Conservation (phyloP, 2,329 filamentous ascomycete genomes). For the Grosmannia penicillata region DNA sequence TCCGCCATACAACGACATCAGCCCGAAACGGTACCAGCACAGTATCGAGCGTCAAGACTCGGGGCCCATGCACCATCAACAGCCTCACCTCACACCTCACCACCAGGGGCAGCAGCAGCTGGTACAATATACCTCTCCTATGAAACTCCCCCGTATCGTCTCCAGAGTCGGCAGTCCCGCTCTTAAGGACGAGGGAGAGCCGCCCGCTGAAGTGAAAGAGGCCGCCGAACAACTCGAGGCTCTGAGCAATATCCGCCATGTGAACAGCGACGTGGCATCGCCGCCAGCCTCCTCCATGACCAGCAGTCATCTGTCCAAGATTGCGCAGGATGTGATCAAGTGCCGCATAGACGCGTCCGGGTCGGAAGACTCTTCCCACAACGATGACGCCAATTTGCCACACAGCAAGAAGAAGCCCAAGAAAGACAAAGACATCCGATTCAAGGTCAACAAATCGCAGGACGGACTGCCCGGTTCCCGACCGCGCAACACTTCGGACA, state of each 20-base stretch:
- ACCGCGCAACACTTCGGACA: constrained; percentile 4
- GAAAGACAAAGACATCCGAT: constrained; percentile 5
- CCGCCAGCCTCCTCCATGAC: constrained; percentile 18
- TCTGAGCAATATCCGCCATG: constrained; percentile 45
- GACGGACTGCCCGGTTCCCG: constrained; percentile 3
- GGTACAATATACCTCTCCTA: background rate
- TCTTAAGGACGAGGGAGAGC: constrained; percentile 37
- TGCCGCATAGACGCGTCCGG: constrained; percentile 3
- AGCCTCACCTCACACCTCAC: constrained; percentile 3
- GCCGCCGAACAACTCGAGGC: constrained; percentile 53
- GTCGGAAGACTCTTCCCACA: constrained; percentile 2
- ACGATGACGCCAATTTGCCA: background rate
- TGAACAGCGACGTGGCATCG: constrained; percentile 20
- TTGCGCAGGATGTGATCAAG: constrained; percentile 9
- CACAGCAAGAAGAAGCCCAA: constrained; percentile 3
- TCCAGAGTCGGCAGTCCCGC: constrained; percentile 11
- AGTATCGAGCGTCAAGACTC: constrained; percentile 3
- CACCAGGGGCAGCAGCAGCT: background rate
- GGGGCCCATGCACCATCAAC: constrained; percentile 4
- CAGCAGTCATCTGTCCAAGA: constrained; percentile 9
- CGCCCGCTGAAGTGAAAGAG: constrained; percentile 55
- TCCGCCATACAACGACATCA: constrained; percentile 1
- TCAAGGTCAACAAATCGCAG: constrained; percentile 5
- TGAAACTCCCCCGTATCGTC: constrained; percentile 5
- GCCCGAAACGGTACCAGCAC: constrained; percentile 2